phyloP scores from a whole-genome alignment of 768 basidiomycete species.

The Rhizopogon vesiculosus region DNA sequence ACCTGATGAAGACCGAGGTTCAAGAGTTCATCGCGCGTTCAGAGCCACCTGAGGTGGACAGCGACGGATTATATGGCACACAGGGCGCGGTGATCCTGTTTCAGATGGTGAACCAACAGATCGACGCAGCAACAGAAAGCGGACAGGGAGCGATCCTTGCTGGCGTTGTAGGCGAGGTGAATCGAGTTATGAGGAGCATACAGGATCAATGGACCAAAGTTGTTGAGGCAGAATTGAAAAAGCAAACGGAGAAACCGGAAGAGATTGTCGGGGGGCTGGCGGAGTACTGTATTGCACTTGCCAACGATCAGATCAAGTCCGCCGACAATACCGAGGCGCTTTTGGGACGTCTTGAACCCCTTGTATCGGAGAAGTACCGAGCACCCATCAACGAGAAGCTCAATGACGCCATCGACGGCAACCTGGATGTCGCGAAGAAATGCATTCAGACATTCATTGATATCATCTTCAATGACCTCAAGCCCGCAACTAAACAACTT shows the following conservation, averaged over 20 bases:
- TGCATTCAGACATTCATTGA: constrained; percentile 94
- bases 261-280: constrained; percentile 85
- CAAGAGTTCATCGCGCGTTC: constrained; percentile 78
- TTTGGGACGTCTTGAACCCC: constrained; percentile 78
- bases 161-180: constrained; percentile 82
- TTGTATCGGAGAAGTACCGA: constrained; percentile 92
- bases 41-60: constrained; percentile 84
- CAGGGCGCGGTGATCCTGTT: constrained; percentile 94
- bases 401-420: constrained; percentile 97
- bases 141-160: constrained; percentile 92
- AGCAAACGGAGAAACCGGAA: constrained; percentile 83
- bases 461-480: constrained; percentile 92
- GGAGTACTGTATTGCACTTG: constrained; percentile 94
- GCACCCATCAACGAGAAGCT: constrained; percentile 76
- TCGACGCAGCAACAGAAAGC: constrained; percentile 92
- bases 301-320: constrained; percentile 96
- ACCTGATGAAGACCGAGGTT: constrained; percentile 89
- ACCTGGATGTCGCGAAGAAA: constrained; percentile 96
- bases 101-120: constrained; percentile 97
- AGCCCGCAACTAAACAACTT: constrained; percentile 77
- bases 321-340: constrained; percentile 92
- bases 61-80: constrained; percentile 85
- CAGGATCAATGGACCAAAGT: constrained; percentile 87
- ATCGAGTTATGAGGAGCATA: constrained; percentile 83
- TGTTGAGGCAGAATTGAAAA: constrained; percentile 82